phyloP scores from a whole-genome alignment of 139 green algal genomes.

The Coelastrella sp. region DNA sequence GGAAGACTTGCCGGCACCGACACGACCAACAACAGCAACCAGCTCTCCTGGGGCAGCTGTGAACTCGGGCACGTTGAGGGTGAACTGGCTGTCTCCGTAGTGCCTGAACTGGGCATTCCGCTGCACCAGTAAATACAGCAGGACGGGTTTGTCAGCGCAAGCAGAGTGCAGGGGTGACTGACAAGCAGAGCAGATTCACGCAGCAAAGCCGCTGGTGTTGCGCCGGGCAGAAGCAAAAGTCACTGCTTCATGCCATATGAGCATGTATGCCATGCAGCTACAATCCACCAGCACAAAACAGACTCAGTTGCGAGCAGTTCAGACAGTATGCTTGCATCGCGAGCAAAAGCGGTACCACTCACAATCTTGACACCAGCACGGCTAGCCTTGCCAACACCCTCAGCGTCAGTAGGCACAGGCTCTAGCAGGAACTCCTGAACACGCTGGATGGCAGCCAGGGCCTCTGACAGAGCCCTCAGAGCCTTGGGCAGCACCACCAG shows the following conservation, averaged over 20 bases:
- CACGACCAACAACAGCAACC: slow-evolving; percentile 71
- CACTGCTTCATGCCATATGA: no score
- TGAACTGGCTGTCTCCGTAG: slow-evolving; percentile 61
- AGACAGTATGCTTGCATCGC: not conserved
- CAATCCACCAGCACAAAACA: not conserved
- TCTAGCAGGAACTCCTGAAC: slow-evolving; percentile 72
- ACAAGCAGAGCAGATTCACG: no score
- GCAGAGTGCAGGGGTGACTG: not conserved
- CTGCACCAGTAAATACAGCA: not conserved
- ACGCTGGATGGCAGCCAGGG: slow-evolving; percentile 56
- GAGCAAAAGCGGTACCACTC: not conserved
- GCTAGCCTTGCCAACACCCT: slow-evolving; percentile 1
- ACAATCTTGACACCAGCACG: slow-evolving; percentile 21
- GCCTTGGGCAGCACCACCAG: slow-evolving; percentile 86
- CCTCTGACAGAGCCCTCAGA: slow-evolving; percentile 69
- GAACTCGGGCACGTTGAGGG: slow-evolving; percentile 63
- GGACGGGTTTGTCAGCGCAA: not conserved
- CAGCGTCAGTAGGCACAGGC: slow-evolving; percentile 33
- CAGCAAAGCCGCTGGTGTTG: no score
- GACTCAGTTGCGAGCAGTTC: not conserved
- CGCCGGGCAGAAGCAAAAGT: no score
- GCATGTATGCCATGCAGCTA: no score
- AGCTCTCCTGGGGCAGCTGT: slow-evolving; percentile 65
- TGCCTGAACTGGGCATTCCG: slow-evolving; percentile 64
- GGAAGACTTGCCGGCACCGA: slow-evolving; percentile 65